Base-by-base conservation (phyloP, 306 rosid genomes). In the Hylodesmum podocarpum region DNA sequence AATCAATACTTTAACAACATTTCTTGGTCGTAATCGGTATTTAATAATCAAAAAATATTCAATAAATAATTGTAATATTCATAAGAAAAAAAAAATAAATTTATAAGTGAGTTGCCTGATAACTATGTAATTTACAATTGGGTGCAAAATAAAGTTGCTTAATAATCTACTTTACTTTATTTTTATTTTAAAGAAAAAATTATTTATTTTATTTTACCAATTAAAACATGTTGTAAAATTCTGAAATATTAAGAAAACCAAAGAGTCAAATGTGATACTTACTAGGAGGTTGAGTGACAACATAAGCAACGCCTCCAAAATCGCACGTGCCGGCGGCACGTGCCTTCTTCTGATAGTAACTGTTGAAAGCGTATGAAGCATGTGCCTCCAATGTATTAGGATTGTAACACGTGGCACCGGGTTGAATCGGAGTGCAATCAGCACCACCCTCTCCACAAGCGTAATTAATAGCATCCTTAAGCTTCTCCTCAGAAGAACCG, bases 391-490 rank as follows among this genome's bases (percentile, higher is more conserved):
- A 73, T 0, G 96, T 83, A 29, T 90, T 69, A 0, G 98, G 98
- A 86, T 86, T 13, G 65, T 83, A 90, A 75, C 98, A 94, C 86
- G 93, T 79, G 77, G 97, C 80, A 46, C 83, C 91, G 0, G 49
- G 44, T 16, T 87, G 88, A 12, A 94, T 94, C n/a, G 94, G 83
- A 82, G 78, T 41, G 77, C 98, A 94, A 75, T 94, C 98, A 6
- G 97, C 98, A 0, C 89, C 94, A 75, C 94, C 97, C 39, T 89
- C 86, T 0, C 97, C 96, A 25, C 98, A 94, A 0, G 98, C 98
- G 24, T 91, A 91, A 28, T 94, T 86, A 65, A 94, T 80, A 1
- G 73, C 98, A 0, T 77, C 81, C 62, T 85, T 87, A 0, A 94
- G 62, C 76, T 85, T 91, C 85, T 77, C 84, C 44, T 50, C 40